Conservation (phyloP, 352 stramenopile species). For the Porosira glacialis region DNA sequence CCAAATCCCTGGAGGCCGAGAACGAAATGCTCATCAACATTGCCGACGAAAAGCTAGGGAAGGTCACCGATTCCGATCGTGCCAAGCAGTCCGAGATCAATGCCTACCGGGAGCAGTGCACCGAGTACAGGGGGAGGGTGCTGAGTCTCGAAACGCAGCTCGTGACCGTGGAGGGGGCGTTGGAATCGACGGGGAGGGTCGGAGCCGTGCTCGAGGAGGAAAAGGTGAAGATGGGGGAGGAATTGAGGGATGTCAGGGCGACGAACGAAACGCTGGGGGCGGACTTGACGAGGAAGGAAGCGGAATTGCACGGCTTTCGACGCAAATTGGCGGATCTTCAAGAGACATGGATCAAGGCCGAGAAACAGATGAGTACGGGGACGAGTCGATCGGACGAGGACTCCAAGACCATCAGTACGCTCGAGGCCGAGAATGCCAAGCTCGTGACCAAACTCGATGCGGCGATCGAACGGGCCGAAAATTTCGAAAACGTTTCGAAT, state of each 20-base stretch:
- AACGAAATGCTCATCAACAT: constrained; percentile 50
- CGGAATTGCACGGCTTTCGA: too few relatives aligned
- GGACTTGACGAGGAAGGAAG: too few relatives aligned
- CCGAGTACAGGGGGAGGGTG: constrained; percentile 42
- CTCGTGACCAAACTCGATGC: too few relatives aligned
- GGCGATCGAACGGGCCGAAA: too few relatives aligned
- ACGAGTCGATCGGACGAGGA: too few relatives aligned
- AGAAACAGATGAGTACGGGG: too few relatives aligned
- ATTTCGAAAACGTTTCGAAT: too few relatives aligned
- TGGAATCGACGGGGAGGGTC: constrained; percentile 29
- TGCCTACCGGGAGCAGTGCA: constrained; percentile 43
- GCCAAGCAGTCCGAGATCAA: constrained; percentile 30
- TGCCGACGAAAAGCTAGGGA: constrained; percentile 35
- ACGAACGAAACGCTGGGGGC: too few relatives aligned
- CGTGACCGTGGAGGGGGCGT: constrained; percentile 25
- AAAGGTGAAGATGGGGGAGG: constrained; percentile 16
- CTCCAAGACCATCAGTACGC: too few relatives aligned
- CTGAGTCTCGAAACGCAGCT: constrained; percentile 38
- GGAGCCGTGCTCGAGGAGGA: constrained; percentile 23
- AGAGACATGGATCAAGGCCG: too few relatives aligned
- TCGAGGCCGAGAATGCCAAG: too few relatives aligned
- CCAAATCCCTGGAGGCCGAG: constrained; percentile 40
- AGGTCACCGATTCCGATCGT: constrained; percentile 19
- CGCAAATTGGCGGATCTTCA: too few relatives aligned
- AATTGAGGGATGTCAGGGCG: constrained; percentile 3